Evolutionary conservation across 345 rosid genomes (phyloP).

Genomic region (Dimocarpus longan): DNA sequence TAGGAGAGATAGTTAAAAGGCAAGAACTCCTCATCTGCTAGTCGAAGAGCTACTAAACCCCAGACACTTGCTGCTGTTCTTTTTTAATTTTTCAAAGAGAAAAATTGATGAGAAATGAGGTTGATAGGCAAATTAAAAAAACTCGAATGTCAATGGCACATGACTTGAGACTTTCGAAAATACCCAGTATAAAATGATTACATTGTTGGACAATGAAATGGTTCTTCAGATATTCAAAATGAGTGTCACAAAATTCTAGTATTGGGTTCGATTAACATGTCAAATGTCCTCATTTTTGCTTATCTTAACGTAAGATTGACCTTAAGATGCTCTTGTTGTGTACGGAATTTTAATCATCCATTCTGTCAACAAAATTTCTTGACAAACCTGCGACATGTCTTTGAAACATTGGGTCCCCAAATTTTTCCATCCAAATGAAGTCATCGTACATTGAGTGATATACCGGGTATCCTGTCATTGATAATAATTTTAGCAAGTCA

Average conservation of each 20-base stretch:
- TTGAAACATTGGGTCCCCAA: slow-evolving; percentile 74
- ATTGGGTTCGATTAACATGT: not conserved
- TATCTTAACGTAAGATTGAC: not conserved
- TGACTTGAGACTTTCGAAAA: not conserved
- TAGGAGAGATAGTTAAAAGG: slow-evolving; percentile 72
- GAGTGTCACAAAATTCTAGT: not conserved
- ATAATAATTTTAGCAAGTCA: not conserved
- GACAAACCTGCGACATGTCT: slow-evolving; percentile 73
- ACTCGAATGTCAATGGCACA: not conserved
- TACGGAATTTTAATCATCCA: not conserved
- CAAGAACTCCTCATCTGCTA: slow-evolving; percentile 77
- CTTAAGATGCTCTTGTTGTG: not conserved
- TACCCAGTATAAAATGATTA: not conserved
- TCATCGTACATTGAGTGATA: slow-evolving; percentile 92
- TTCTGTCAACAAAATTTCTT: not conserved
- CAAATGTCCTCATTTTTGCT: not conserved
- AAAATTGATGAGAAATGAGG: not conserved
- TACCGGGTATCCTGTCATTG: slow-evolving; percentile 65
- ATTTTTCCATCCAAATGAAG: slow-evolving; percentile 77
- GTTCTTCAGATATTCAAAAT: not conserved
- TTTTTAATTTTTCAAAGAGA: not conserved
- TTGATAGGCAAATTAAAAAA: not conserved
- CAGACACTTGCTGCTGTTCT: slow-evolving; percentile 63
- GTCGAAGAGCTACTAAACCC: slow-evolving; percentile 73
- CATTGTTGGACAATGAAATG: not conserved